These are phyloP conservation scores for Chlorella sorokiniana DNA, from an alignment of 139 green algal species.

Conservation along the genomic window DNA sequence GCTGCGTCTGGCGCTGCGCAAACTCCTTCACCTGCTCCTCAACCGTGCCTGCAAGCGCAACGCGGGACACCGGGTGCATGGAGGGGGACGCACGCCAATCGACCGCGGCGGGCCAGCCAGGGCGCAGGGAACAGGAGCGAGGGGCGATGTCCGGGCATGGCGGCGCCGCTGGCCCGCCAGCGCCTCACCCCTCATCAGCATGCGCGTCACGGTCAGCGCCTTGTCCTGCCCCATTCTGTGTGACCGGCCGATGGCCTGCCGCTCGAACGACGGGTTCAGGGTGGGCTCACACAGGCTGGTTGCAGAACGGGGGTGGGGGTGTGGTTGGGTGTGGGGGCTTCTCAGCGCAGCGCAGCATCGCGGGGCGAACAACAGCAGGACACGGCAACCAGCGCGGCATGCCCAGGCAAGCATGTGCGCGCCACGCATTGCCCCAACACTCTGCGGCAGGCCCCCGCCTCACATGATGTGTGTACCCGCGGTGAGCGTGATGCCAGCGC, in stretches of 20 bases:
- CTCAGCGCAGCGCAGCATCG: too few species aligned
- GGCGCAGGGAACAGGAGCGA: neutral
- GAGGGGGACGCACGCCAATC: neutral
- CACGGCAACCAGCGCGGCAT: too few species aligned
- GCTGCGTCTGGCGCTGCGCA: neutral
- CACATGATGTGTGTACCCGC: slow-evolving; percentile 28
- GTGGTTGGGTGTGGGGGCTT: neutral
- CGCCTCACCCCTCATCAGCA: slow-evolving; percentile 20
- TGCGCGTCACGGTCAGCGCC: slow-evolving; percentile 28
- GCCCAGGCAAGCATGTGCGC: too few species aligned
- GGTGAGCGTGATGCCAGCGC: slow-evolving; percentile 42
- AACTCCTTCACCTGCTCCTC: slow-evolving; percentile 17
- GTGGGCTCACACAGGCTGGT: slow-evolving; percentile 29
- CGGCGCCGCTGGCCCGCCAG: neutral
- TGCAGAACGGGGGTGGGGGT: neutral
- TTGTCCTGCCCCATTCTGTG: slow-evolving; percentile 41
- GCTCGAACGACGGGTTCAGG: slow-evolving; percentile 38
- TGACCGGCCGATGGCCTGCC: slow-evolving; percentile 39
- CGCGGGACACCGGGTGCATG: neutral
- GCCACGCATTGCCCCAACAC: too few species aligned
- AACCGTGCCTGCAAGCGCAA: neutral
- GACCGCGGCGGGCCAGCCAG: neutral
- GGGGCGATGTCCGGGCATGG: neutral
- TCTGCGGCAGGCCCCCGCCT: neutral
- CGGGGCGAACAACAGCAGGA: too few species aligned